Evolutionary conservation across 768 basidiomycete species (phyloP).

Genomic region (Suillus decipiens): DNA sequence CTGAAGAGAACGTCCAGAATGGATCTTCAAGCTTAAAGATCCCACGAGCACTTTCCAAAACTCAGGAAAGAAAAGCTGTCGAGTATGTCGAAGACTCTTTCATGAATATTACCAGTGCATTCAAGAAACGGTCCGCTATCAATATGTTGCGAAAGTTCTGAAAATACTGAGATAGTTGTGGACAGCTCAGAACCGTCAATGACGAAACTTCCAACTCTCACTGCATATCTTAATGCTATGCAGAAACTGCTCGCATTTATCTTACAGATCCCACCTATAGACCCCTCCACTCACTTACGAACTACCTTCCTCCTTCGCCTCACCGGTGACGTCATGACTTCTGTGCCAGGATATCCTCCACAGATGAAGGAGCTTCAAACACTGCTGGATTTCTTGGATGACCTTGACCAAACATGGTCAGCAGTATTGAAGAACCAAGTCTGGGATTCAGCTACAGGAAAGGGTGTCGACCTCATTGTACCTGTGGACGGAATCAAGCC

Average conservation of each 20-base stretch:
- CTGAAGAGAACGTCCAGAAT: conserved; percentile 5
- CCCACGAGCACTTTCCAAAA: conserved; percentile 41
- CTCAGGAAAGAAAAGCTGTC: conserved; percentile 65
- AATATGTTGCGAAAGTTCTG: not conserved
- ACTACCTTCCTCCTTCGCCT: conserved; percentile 69
- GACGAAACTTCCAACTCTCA: conserved; percentile 57
- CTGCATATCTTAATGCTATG: conserved; percentile 58
- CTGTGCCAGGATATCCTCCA: conserved; percentile 62
- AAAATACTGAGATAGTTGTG: conserved; percentile 8
- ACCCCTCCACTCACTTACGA: conserved; percentile 68
- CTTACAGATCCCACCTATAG: conserved; percentile 73
- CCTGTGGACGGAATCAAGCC: conserved; percentile 37
- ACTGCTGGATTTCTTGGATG: conserved; percentile 67
- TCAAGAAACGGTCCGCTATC: conserved; percentile 70
- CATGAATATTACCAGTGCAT: conserved; percentile 64
- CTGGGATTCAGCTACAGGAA: conserved; percentile 58
- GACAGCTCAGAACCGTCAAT: conserved; percentile 35
- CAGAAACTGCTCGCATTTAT: conserved; percentile 60
- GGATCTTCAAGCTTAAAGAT: not conserved
- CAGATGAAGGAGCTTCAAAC: conserved; percentile 45
- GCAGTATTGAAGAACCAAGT: conserved; percentile 61
- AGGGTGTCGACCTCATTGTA: conserved; percentile 43
- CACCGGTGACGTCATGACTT: conserved; percentile 63
- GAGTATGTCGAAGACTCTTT: conserved; percentile 68
- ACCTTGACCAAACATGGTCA: conserved; percentile 76